Conservation (phyloP, 2,329 filamentous ascomycete species). For the Hyphodiscus sp. region DNA sequence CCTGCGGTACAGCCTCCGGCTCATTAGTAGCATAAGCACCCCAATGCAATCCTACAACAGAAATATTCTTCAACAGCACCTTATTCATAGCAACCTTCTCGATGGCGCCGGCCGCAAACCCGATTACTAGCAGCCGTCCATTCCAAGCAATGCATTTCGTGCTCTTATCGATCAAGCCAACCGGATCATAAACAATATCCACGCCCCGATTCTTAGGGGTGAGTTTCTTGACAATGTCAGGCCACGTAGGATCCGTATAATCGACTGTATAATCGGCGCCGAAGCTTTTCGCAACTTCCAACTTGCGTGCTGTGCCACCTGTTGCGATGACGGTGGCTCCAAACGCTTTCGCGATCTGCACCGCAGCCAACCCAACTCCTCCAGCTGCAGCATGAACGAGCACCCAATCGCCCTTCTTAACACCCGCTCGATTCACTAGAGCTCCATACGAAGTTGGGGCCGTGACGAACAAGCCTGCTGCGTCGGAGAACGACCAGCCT, state of each 20-base stretch:
- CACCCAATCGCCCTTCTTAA: conserved; percentile 78
- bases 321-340: conserved; percentile 93
- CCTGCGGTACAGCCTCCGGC: conserved; percentile 58
- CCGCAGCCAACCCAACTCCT: conserved; percentile 83
- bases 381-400: conserved; percentile 89
- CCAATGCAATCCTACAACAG: conserved; percentile 86
- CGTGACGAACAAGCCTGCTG: conserved; percentile 85
- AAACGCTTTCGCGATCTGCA: conserved; percentile 88
- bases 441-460: conserved; percentile 85
- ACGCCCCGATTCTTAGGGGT: conserved; percentile 65
- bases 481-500: conserved; percentile 78
- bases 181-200: conserved; percentile 92
- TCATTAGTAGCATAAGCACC: conserved; percentile 74
- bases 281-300: conserved; percentile 69
- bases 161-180: conserved; percentile 79
- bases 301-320: conserved; percentile 72
- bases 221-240: conserved; percentile 66
- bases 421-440: conserved; percentile 67
- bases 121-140: conserved; percentile 78
- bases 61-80: conserved; percentile 89
- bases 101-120: conserved; percentile 79
- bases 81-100: conserved; percentile 92
- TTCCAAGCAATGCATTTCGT: conserved; percentile 95
- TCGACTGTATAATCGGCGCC: conserved; percentile 81
- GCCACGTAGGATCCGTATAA: conserved; percentile 61